Percentiles rank a stretch among this genome's conserved stretches.
Conservation (phyloP, 208 protist species). For the Wallacemonas sp. region DNA sequence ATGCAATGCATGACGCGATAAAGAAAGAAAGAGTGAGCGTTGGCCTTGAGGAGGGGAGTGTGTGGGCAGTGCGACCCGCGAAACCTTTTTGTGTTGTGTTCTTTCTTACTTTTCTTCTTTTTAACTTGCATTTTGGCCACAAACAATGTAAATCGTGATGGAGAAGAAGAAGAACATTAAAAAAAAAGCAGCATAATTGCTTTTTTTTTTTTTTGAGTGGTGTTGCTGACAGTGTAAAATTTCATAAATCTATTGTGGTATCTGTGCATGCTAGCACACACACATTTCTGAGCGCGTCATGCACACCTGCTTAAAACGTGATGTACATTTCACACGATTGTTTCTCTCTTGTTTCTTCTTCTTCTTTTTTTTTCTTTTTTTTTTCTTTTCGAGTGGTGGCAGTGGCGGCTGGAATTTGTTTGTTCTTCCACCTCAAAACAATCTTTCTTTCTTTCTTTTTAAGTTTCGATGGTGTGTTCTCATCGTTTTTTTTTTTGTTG, state of each 20-base stretch:
- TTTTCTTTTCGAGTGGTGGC: not conserved
- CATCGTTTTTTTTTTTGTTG: no score
- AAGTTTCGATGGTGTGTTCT: no score
- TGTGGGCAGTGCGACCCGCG: no score
- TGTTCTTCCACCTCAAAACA: not conserved
- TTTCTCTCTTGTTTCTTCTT: slow-evolving; percentile 2
- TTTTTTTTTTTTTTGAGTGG: no score
- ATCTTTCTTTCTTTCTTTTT: no score
- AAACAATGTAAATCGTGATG: no score
- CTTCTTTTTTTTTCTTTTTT: slow-evolving; percentile 8
- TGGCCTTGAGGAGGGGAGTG: not conserved
- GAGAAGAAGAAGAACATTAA: no score
- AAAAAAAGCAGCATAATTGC: no score
- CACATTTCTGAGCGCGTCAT: not conserved
- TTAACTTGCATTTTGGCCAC: not conserved
- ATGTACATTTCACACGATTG: no score
- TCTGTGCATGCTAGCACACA: not conserved
- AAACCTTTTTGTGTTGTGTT: slow-evolving; percentile 14
- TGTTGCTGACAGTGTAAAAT: no score
- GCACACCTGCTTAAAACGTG: not conserved
- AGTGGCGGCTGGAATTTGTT: not conserved
- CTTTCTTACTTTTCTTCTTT: not conserved
- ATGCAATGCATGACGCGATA: no score
- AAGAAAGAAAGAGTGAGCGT: not conserved
- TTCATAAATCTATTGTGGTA: no score